These are phyloP conservation scores for Paxillus ammoniavirescens DNA, from an alignment of 768 basidiomycete genomes.

Conservation along the genomic window DNA sequence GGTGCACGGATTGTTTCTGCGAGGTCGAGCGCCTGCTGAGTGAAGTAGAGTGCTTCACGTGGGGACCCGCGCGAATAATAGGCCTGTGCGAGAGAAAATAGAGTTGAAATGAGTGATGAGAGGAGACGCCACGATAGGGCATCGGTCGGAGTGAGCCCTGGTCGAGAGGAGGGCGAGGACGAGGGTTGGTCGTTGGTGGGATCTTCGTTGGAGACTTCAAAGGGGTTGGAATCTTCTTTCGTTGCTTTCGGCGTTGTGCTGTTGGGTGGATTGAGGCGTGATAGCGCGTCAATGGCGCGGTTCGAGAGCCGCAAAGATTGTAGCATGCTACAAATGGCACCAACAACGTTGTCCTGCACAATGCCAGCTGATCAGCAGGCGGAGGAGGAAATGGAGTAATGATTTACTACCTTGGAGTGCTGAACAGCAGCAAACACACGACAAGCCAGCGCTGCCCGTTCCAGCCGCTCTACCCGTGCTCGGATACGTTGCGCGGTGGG, in stretches of 20 bases:
- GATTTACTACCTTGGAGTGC: constrained; percentile 52
- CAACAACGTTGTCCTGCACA: constrained; percentile 57
- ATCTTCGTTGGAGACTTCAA: constrained; percentile 45
- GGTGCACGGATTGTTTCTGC: constrained; percentile 68
- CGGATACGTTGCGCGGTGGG: constrained; percentile 59
- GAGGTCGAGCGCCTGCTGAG: constrained; percentile 72
- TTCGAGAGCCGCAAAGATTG: constrained; percentile 80
- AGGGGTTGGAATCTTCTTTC: constrained; percentile 51
- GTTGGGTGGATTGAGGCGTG: constrained; percentile 50
- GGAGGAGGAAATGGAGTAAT: neutral
- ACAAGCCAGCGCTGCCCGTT: constrained; percentile 72
- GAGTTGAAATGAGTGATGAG: constrained; percentile 63
- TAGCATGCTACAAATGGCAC: constrained; percentile 55
- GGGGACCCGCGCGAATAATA: constrained; percentile 78
- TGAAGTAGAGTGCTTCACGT: constrained; percentile 83
- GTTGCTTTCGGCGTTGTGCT: constrained; percentile 20
- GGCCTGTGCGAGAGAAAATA: constrained; percentile 62
- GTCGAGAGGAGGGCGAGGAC: constrained; percentile 9
- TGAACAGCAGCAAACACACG: constrained; percentile 69
- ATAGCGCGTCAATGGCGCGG: constrained; percentile 67
- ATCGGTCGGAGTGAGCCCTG: constrained; percentile 37
- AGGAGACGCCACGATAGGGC: constrained; percentile 75
- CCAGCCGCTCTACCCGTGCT: constrained; percentile 55
- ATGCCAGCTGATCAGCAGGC: neutral
- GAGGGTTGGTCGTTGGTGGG: constrained; percentile 34